Base-by-base conservation (phyloP, 192 early-diverging fungal genomes). In the Mortierella hygrophila region DNA sequence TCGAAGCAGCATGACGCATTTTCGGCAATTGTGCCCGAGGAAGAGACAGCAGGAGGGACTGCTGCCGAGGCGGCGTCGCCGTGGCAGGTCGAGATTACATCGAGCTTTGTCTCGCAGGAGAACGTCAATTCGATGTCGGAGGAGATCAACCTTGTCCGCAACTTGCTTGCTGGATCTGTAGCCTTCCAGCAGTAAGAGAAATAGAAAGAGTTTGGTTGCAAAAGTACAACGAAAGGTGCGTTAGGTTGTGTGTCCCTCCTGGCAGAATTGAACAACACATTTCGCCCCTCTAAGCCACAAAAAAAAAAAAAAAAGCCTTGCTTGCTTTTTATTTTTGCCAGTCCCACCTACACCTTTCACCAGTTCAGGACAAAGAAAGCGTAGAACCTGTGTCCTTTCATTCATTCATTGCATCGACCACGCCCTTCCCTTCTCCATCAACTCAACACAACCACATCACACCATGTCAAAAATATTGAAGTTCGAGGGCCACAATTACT, bases 401-500 rank as follows among this genome's bases (percentile, higher is more conserved):
- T 65, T 65, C 60, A 11, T 32, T 32, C 60, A 26, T 32, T 32
- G n/a, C 26, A n/a, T 71, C 70, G 13, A 71, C 38, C 29, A 26
- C 70, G 44, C n/a, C 38, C 38, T 23, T 23, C 1, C 38, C 32
- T 11, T 26, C 55, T 40, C 35, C 69, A 35, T 54, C 52, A 46
- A 46, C 35, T n/a, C 54, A 15, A 42, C 37, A 42, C 21, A 47
- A 3, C 49, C 60, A 13, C 60, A 32, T 65, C 69, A 23, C 72
- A 21, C 21, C 52, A 86, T 86, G 84, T 86, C 84, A 60, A 89
- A 90, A 70, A 49, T 93, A 37, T 70, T 93, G 68, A 91, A 91
- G 47, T 95, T 95, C 77, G 92, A 95, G 78, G 98, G 97, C 20
- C 95, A 97, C 89, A 92, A 93, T 81, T 96, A 96, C 81, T 89